These are phyloP conservation scores for Ascomycota sp. DNA, from an alignment of 2,329 filamentous ascomycete species.

Conservation along the genomic window DNA sequence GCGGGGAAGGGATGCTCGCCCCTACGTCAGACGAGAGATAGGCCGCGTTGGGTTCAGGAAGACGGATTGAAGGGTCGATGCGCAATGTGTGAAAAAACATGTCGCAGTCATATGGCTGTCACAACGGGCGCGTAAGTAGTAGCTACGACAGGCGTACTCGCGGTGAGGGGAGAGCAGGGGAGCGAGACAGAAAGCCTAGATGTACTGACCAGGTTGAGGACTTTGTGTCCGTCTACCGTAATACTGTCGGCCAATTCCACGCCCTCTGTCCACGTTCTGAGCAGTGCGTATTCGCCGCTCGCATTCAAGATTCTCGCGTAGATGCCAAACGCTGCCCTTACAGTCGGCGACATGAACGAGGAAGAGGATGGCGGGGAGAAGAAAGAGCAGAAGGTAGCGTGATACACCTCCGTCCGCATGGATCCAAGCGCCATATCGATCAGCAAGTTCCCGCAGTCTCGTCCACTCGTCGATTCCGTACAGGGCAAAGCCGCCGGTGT, in stretches of 20 bases:
- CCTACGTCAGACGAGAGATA: constrained; percentile 38
- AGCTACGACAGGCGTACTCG: neutral
- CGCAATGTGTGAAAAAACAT: constrained; percentile 63
- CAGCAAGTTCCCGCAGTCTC: constrained; percentile 46
- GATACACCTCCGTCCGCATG: constrained; percentile 59
- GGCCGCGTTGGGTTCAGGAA: constrained; percentile 69
- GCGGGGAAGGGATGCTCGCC: constrained; percentile 46
- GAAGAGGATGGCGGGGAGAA: no score
- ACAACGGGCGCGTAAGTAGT: constrained; percentile 1
- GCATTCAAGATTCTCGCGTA: constrained; percentile 48
- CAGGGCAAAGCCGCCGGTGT: constrained; percentile 60
- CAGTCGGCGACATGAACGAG: no score
- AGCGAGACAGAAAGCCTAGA: no score
- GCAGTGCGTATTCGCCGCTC: constrained; percentile 30
- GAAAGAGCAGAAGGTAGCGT: no score
- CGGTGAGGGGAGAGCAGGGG: no score
- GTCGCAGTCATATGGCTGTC: constrained; percentile 69
- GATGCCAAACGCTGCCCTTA: constrained; percentile 50
- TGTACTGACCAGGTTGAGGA: constrained; percentile 60
- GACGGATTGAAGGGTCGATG: constrained; percentile 33
- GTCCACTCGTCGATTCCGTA: constrained; percentile 38
- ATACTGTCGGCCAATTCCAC: constrained; percentile 76
- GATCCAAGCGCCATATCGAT: constrained; percentile 61
- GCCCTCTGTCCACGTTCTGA: constrained; percentile 33
- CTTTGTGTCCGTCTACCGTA: constrained; percentile 69